Evolutionary conservation across 495 filamentous ascomycete genomes (phyloP), one percentile per base, ranked within the genome.

Genomic region (Aspergillus carlsbadensis): DNA sequence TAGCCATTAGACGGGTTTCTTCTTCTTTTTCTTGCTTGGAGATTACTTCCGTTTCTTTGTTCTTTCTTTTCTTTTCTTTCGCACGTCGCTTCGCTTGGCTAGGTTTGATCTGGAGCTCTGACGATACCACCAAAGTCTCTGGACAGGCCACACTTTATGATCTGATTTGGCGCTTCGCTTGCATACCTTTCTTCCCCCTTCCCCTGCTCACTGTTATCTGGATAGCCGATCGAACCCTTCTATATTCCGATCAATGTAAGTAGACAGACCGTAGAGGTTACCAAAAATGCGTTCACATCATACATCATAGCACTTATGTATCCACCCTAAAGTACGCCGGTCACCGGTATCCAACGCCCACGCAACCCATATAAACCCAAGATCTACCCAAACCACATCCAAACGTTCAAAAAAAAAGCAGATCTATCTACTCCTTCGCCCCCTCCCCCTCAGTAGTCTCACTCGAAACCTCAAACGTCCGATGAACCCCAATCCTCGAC

Each of bases 1-100:
- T 52, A 40, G 39, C 24, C 54, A 56, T 41, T 55, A 43, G 51
- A 55, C 52, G 34, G 37, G 54, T 59, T 49, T 22, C 2, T 53
- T 61, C 17, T 14, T 40, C 24, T 33, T 52, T 44, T 21, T 35
- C 29, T 31, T 54, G n/a, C 49, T 22, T 43, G 34, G 17, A 21
- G 7, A 43, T 22, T 22, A 1, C 13, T 43, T 35, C 22, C 6
- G 7, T n/a, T 8, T 35, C 15, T 20, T 18, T n/a, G n/a, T n/a
- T n/a, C 11, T 48, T 48, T 21, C 22, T 20, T 49, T 11, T 37
- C 46, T 15, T 36, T 36, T 37, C 8, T 11, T 18, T 14, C 6
- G 33, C 10, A 26, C 26, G 44, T 26, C 26, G 44, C 17, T 33
- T 49, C 31, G 33, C 36, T 21, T 35, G 14, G 29, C 15, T 34